Evolutionary conservation across 805 yeast species (phyloP), one percentile per base, ranked within the genome.

Genomic region (Candida germanica): DNA sequence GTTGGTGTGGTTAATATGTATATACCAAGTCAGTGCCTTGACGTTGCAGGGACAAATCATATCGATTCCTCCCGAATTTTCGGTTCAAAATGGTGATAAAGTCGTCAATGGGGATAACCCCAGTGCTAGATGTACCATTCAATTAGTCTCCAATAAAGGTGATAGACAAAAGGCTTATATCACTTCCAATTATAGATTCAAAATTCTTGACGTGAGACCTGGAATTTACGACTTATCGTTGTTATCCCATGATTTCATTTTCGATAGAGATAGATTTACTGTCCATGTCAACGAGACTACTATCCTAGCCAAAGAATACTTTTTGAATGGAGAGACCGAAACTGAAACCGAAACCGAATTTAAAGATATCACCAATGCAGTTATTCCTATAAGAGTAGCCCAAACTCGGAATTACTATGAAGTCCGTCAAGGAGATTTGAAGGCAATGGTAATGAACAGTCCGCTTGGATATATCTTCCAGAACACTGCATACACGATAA

Each of bases 381-480:
- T 28, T 9, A 15, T 38, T 13, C 10, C 18, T 5, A 16, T 33
- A 3, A 5, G 27, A 8, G 34, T 30, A 14, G 43, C 62, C n/a
- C 39, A 44, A 8, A 43, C 51, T 22, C 60, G 63, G 33, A 54
- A 58, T 38, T 67, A 57, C 44, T 67, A 67, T 42, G 67, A 64
- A 41, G 39, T 36, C 14, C 44, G 61, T 4, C 55, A 41, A 36
- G 56, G 63, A 11, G 54, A 61, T 11, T 30, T 67, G 14, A 27
- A 40, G 1, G 64, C 56, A 27, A 51, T 66, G 59, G 26, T 67
- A 7, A 42, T 60, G 58, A 53, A 51, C 38, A 58, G 70, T 47
- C 73, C 73, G 3, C 51, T 68, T 25, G 73, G 73, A 6, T 54
- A 58, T 40, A 61, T 68, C 10, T 66, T 68, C 47, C 53, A 49